These are phyloP conservation scores for Massariosphaeria phaeospora DNA, from an alignment of 495 filamentous ascomycete species.

Conservation along the genomic window DNA sequence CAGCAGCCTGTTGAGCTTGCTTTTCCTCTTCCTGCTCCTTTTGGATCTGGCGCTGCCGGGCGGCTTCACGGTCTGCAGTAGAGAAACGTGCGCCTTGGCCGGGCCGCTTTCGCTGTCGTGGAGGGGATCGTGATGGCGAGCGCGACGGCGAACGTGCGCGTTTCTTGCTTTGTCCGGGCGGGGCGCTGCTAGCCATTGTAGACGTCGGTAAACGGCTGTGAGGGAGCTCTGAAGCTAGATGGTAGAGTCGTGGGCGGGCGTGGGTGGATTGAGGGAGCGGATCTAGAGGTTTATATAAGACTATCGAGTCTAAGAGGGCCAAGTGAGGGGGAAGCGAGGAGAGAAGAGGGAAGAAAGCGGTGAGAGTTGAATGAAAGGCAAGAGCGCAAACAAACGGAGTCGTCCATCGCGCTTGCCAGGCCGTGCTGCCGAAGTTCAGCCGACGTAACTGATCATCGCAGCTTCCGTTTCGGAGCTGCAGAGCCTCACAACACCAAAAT, in stretches of 20 bases:
- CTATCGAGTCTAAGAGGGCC: no score
- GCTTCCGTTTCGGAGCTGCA: constrained; percentile 22
- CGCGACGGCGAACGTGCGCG: constrained; percentile 30
- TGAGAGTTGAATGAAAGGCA: background rate
- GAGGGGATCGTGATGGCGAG: constrained; percentile 41
- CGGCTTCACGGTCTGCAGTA: constrained; percentile 58
- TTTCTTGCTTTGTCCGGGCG: constrained; percentile 12
- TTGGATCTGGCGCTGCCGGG: constrained; percentile 59
- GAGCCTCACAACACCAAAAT: constrained; percentile 20
- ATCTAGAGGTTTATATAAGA: no score
- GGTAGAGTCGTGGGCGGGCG: background rate
- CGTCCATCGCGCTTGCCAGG: no score
- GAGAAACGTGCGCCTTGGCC: constrained; percentile 74
- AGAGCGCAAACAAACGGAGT: no score
- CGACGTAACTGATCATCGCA: constrained; percentile 18
- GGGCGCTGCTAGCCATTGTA: constrained; percentile 11
- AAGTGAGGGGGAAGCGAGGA: background rate
- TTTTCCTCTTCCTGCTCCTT: constrained; percentile 46
- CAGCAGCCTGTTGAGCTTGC: constrained; percentile 37
- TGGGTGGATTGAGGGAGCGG: no score
- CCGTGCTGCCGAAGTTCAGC: background rate
- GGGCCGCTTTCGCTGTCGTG: constrained; percentile 78
- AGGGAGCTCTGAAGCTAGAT: background rate
- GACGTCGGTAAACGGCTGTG: no score
- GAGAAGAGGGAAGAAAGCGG: background rate